phyloP scores from a whole-genome alignment of 768 basidiomycete species.

The Trametes villosa region DNA sequence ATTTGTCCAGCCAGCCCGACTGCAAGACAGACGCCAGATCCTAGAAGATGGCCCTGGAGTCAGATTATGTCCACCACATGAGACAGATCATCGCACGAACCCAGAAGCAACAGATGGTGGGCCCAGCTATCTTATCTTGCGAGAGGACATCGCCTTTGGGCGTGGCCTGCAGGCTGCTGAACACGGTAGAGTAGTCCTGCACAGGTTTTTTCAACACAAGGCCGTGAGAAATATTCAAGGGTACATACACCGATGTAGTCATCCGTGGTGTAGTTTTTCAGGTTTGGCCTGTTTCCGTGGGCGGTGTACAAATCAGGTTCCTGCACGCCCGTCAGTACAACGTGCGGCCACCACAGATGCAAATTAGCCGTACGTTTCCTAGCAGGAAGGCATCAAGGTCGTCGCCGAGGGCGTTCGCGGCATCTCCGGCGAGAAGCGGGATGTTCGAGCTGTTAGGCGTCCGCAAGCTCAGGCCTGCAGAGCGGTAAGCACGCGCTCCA shows the following conservation, averaged over 20 bases:
- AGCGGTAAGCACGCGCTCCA: constrained; percentile 11
- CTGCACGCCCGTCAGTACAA: constrained; percentile 29
- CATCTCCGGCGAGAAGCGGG: constrained; percentile 38
- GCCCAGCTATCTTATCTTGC: constrained; percentile 49
- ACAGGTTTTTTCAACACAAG: neutral
- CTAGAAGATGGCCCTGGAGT: constrained; percentile 29
- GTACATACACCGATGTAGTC: constrained; percentile 49
- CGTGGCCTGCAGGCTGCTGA: constrained; percentile 41
- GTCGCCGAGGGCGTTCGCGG: constrained; percentile 42
- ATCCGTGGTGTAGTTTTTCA: constrained; percentile 50
- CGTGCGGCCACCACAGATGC: neutral
- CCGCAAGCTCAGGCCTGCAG: constrained; percentile 47
- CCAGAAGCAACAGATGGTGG: constrained; percentile 58
- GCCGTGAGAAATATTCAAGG: neutral
- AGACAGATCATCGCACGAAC: constrained; percentile 32
- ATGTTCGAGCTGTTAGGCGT: constrained; percentile 43
- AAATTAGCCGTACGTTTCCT: constrained; percentile 50
- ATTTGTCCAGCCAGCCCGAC: constrained; percentile 45
- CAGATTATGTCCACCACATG: neutral
- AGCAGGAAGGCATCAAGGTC: constrained; percentile 50
- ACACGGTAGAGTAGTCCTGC: constrained; percentile 48
- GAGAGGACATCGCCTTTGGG: constrained; percentile 44
- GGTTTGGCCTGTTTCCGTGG: constrained; percentile 45
- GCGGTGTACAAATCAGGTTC: constrained; percentile 64
- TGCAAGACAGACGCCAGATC: constrained; percentile 48